These are phyloP conservation scores for Pichia terricola DNA, from an alignment of 1,139 yeast species.

Conservation along the genomic window DNA sequence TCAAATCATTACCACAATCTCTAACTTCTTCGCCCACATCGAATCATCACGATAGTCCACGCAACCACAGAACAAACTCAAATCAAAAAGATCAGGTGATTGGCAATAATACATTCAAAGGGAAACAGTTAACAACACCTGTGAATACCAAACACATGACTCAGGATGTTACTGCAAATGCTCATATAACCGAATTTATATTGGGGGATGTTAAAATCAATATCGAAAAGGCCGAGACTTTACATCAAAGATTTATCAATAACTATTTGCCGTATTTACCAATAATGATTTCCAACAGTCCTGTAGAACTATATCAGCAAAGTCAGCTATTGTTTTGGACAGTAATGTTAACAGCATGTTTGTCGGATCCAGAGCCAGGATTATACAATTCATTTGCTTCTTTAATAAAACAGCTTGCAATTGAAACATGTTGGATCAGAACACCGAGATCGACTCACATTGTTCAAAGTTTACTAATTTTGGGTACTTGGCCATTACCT, in stretches of 20 bases:
- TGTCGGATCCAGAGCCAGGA: constrained; percentile 81
- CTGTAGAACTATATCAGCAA: constrained; percentile 71
- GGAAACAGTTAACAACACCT: constrained; percentile 10
- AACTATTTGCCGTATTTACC: constrained; percentile 74
- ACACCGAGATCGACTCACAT: constrained; percentile 93
- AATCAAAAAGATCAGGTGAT: not conserved
- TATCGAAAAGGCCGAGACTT: constrained; percentile 54
- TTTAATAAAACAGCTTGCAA: constrained; percentile 76
- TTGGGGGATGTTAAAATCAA: constrained; percentile 69
- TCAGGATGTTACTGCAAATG: constrained; percentile 14
- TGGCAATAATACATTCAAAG: not conserved
- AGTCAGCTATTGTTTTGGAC: constrained; percentile 88
- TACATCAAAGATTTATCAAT: constrained; percentile 59
- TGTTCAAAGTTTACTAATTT: constrained; percentile 74
- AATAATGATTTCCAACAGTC: constrained; percentile 59
- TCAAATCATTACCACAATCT: not conserved
- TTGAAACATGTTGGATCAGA: constrained; percentile 87
- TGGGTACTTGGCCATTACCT: constrained; percentile 89
- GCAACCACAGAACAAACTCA: not conserved
- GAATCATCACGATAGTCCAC: not conserved
- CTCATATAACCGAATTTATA: constrained; percentile 45
- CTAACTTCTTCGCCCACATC: not conserved
- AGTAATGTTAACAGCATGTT: constrained; percentile 75
- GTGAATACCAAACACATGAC: constrained; percentile 12
- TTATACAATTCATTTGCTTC: constrained; percentile 69